Evolutionary conservation across 345 rosid species (phyloP).

Genomic region (Gossypium stocksii): DNA sequence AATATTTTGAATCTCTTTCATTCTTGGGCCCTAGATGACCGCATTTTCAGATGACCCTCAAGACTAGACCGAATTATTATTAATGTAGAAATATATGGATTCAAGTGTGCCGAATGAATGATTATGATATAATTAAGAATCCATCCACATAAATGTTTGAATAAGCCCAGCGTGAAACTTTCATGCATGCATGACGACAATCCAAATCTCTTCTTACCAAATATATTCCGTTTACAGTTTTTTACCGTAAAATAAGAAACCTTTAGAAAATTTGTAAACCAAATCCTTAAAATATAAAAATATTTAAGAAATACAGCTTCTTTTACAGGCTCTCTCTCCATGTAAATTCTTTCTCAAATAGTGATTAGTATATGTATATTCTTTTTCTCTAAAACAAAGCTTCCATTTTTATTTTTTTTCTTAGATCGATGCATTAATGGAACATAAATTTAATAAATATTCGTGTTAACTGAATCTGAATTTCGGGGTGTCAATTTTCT

Average conservation of each 20-base stretch:
- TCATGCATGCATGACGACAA: background rate
- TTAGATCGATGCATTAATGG: background rate
- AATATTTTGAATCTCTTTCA: no score
- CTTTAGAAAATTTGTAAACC: background rate
- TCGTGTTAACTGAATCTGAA: background rate
- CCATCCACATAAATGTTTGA: background rate
- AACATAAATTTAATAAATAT: background rate
- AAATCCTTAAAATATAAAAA: background rate
- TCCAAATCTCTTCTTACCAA: background rate
- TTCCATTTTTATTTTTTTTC: background rate
- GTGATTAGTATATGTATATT: no score
- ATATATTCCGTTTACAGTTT: background rate
- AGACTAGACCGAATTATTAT: no score
- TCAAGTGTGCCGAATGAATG: accelerated
- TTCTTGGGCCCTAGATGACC: accelerated
- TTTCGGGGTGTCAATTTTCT: background rate
- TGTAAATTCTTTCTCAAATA: background rate
- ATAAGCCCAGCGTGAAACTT: background rate
- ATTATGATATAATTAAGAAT: no score
- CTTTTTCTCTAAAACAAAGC: background rate
- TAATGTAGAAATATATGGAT: no score
- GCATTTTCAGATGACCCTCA: no score
- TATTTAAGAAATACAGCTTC: background rate
- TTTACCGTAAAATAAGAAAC: background rate
- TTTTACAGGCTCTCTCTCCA: background rate